Evolutionary conservation across 768 basidiomycete genomes (phyloP).

Genomic region (Calocybe gangraenosa): DNA sequence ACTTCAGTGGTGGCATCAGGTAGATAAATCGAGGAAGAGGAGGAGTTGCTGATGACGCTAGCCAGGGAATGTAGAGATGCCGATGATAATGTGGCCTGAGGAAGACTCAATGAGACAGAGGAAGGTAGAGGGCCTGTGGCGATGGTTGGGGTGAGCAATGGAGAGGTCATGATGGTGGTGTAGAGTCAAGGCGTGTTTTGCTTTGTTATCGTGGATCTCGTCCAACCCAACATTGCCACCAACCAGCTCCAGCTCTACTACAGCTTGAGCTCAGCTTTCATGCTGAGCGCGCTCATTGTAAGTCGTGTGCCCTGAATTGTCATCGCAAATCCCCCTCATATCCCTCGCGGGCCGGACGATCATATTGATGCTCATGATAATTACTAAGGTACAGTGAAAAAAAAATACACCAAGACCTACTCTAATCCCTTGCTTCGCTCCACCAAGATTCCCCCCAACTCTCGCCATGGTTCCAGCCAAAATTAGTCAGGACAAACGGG

Average conservation of each 20-base stretch:
- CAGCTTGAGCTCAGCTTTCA: no score
- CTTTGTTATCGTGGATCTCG: no score
- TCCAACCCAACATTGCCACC: no score
- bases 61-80: constrained; percentile 30
- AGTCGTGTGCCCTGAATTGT: constrained; percentile 14
- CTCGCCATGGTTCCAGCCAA: no score
- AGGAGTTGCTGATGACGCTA: constrained; percentile 25
- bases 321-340: not conserved
- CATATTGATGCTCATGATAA: no score
- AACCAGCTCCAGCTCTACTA: no score
- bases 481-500: no score
- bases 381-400: no score
- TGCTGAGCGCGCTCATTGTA: no score
- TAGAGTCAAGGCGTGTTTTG: not conserved
- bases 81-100: constrained; percentile 20
- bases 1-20: constrained; percentile 34
- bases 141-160: constrained; percentile 8
- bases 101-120: constrained; percentile 16
- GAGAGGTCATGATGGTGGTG: constrained; percentile 17
- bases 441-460: no score
- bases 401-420: no score
- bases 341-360: constrained; percentile 4
- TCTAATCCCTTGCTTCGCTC: no score
- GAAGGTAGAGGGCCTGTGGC: constrained; percentile 13
- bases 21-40: constrained; percentile 31